Evolutionary conservation across 2,329 filamentous ascomycete species (phyloP).

Genomic region (Fusarium haematococcum): DNA sequence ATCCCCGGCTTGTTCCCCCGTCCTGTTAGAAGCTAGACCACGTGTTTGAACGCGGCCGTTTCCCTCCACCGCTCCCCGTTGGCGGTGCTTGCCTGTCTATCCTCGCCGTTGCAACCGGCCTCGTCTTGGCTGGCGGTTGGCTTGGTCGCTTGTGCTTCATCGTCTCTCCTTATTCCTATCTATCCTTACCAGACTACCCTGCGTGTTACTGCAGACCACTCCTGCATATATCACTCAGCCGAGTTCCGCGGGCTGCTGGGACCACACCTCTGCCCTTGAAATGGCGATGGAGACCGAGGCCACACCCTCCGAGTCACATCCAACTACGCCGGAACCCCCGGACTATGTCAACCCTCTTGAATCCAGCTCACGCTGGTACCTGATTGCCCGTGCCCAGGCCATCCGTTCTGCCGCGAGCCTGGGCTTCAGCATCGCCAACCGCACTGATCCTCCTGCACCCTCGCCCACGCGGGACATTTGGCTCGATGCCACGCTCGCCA

Average conservation of each 20-base stretch:
- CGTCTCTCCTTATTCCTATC: constrained; percentile 10
- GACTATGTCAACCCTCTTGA: constrained; percentile 60
- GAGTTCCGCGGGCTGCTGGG: constrained; percentile 18
- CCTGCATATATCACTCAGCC: constrained; percentile 14
- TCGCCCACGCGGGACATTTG: constrained; percentile 54
- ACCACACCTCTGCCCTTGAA: constrained; percentile 25
- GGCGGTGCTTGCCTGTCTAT: neutral
- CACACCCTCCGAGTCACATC: constrained; percentile 45
- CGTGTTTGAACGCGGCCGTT: constrained; percentile 33
- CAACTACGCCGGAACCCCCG: constrained; percentile 47
- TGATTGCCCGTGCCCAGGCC: constrained; percentile 56
- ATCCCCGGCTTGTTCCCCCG: constrained; percentile 17
- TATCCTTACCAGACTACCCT: constrained; percentile 10
- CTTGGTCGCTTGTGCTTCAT: constrained; percentile 20
- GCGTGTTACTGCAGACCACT: constrained; percentile 2
- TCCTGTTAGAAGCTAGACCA: constrained; percentile 29
- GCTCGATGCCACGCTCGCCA: constrained; percentile 56
- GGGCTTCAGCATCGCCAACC: constrained; percentile 57
- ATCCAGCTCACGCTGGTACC: constrained; percentile 56
- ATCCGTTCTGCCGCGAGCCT: constrained; percentile 58
- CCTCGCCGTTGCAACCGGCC: constrained; percentile 26
- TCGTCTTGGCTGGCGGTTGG: constrained; percentile 29
- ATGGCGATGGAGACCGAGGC: constrained; percentile 44
- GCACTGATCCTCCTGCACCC: constrained; percentile 54
- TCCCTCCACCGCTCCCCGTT: constrained; percentile 24